Evolutionary conservation across 73 alveolate genomes (phyloP), one percentile per base, ranked within the genome.

Genomic region (Durusdinium trenchii): DNA sequence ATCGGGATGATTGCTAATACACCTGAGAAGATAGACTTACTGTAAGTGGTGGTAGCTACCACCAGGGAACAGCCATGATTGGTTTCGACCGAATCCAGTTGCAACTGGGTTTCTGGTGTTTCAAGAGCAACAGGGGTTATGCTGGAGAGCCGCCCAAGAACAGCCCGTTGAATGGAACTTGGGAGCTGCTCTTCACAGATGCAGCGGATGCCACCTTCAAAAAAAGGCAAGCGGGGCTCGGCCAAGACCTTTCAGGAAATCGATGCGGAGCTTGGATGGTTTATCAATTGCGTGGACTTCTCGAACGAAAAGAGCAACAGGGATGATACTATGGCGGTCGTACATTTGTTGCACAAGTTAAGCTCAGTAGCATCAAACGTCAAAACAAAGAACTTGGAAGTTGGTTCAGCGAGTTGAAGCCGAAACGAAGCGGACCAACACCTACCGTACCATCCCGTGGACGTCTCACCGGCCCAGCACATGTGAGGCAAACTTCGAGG

Each of bases 161-260:
- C 52, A 48, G 90, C 60, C 47, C 60, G 46, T 45, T 91, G 47
- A 91, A 91, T 76, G 98, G 98, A 43, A 91, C 98, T 57, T 91
- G 98, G 98, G 71, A 91, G 45, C 76, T 91, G 35, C 84, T 91
- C 89, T 91, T 91, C 90, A 91, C 98, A 45, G 98, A 91, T 45
- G 98, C 98, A 12, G 98, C 98, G 23, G 98, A 91, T 7, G 98
- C 98, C 79, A 91, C 98, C 50, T 91, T 91, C 67, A 62, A 67
- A 54, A n/a, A 62, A 67, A 0, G 83, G 95, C 82, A 86, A 54
- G 79, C 95, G 82, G 10, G 96, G 98, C 32, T 46, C 87, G 18
- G 98, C 98, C 73, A 91, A 91, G 60, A 91, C 98, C 47, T 91
- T 91, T 89, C 98, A 91, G 78, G 98, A 91, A 12, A 91, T 91